Evolutionary conservation across 345 rosid species (phyloP), one percentile per base, ranked within the genome.

Genomic region (Eucalyptus rudis): DNA sequence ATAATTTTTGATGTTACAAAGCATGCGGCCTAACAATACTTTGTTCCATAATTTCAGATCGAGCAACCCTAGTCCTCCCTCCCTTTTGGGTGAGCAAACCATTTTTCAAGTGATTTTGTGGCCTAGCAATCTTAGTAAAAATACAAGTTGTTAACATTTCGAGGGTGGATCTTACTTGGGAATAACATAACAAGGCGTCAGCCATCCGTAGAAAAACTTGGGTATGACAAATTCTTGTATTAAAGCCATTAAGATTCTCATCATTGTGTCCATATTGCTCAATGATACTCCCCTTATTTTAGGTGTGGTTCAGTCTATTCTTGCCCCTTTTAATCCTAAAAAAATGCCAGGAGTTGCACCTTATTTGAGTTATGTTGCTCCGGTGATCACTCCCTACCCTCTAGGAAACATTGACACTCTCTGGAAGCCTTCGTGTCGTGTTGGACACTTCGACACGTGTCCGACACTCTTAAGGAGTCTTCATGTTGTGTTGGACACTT

Each of bases 371-470:
- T 29, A 62, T 62, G 1, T 62, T 62, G 16, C 31, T 29, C 8
- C 0, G 0, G 17, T n/a, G 33, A 56, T 22, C 12, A 56, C 62
- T 56, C 27, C 62, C 62, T 3, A 20, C 7, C 16, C 52, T 49
- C 0, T 49, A 14, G 51, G 51, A 49, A 49, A 1, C 7, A 49
- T 0, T 0, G 7, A 49, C 6, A 13, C 16, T 13, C 3, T 14
- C 1, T 0, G 3, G 0, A 0, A 49, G 6, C 17, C 1, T 45
- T 45, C 1, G 10, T 45, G 10, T 45, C 47, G 10, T 45, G 47
- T 45, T 45, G 10, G 10, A 45, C 47, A 45, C 1, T 45, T 45
- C 10, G 47, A 45, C 47, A 45, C 1, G 10, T 45, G 10, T 45
- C 3, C 47, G 47, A 45, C 3, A 45, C 10, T 45, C 47, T 45